Conservation (phyloP, 768 basidiomycete species). For the Fomitopsis pulvina region DNA sequence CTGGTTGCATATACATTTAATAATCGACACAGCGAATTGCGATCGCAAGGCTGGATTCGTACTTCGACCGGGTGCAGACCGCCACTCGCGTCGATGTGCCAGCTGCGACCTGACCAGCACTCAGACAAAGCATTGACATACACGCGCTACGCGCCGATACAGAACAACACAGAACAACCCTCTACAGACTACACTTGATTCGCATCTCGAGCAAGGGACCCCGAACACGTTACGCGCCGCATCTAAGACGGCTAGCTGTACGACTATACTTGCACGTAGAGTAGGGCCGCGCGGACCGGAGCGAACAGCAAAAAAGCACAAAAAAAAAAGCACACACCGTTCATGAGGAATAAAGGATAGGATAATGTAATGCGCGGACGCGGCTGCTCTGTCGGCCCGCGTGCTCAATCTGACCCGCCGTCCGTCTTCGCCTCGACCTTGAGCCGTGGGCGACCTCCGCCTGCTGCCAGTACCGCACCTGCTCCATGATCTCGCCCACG, state of each 20-base stretch:
- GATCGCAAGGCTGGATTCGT: no score
- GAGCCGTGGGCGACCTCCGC: conserved; percentile 20
- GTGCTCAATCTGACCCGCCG: neutral
- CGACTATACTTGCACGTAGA: neutral
- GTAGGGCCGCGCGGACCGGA: neutral
- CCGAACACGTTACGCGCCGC: no score
- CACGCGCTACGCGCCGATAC: no score
- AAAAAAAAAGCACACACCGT: neutral
- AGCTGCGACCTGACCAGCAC: no score
- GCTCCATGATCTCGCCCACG: conserved; percentile 33
- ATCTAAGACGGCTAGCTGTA: neutral
- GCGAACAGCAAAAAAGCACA: neutral
- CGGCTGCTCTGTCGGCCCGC: neutral
- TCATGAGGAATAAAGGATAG: neutral
- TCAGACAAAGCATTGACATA: no score
- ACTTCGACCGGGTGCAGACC: no score
- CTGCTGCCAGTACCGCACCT: conserved; percentile 37
- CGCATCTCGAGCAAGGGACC: no score
- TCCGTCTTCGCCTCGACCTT: neutral
- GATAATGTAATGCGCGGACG: neutral
- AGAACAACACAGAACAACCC: no score
- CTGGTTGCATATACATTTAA: no score
- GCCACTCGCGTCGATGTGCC: no score
- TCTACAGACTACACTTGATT: no score
- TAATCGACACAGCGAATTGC: no score